Base-by-base conservation (phyloP, 176 grass and related monocot genomes). In the Raddia guianensis region DNA sequence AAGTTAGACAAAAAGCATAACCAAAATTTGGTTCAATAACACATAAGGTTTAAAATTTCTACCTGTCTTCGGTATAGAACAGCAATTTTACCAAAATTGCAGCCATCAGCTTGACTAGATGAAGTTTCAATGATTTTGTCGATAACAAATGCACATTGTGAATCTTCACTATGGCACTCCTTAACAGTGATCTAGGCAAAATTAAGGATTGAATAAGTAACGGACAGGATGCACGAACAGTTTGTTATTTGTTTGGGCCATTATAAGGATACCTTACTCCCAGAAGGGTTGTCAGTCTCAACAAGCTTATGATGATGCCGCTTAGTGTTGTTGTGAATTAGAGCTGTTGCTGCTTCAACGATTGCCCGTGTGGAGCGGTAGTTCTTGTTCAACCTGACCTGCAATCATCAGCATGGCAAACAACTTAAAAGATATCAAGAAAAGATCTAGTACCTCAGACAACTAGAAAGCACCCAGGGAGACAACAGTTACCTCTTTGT, bases 81-180 rank as follows among this genome's bases (percentile, higher is more conserved):
- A 81, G 95, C 92, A 84, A 98, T 67, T 68, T 87, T 89, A 58
- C 90, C 90, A 76, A 89, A 92, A 55, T 89, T 87, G 62, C 68
- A 72, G 62, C 77, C 49, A 63, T 81, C 85, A 89, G 11, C 49
- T 67, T 83, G 89, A 66, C 69, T 80, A 55, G 91, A 94, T 60
- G 83, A 87, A 70, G 79, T 87, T 86, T 98, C 95, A 87, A 98
- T 89, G 33, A 98, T 98, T 90, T 94, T 98, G 81, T 94, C 95
- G 43, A 94, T 87, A 74, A 98, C 90, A 94, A 89, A 98, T 83
- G 91, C 87, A 76, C 95, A 94, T 85, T 98, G 92, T 63, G 90
- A 93, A 82, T 94, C 91, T 87, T 98, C 95, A 68, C 74, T 98
- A 58, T 92, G 83, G 61, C 95, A 94, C 82, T 98, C 95, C 77